Evolutionary conservation across 2,329 filamentous ascomycete genomes (phyloP).

Genomic region (Fusarium guadeloupense): DNA sequence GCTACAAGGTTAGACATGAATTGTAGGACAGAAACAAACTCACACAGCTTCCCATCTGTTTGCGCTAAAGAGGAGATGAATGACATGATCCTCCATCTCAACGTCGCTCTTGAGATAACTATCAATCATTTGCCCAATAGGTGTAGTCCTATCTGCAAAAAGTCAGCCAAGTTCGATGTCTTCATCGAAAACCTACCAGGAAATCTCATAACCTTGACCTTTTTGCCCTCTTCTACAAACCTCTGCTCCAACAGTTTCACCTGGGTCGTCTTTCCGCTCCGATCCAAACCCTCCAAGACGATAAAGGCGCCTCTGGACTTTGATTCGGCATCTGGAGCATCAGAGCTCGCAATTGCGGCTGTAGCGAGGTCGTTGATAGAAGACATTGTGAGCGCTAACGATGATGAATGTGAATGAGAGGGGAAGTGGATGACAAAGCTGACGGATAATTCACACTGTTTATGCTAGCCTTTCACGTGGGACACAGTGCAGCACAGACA

Average conservation of each 20-base stretch:
- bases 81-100: constrained; percentile 85
- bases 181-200: constrained; percentile 56
- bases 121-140: constrained; percentile 89
- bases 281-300: constrained; percentile 87
- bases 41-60: constrained; percentile 84
- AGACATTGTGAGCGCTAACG: constrained; percentile 47
- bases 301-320: constrained; percentile 71
- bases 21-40: constrained; percentile 43
- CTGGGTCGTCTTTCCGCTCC: constrained; percentile 93
- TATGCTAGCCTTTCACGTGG: constrained; percentile 30
- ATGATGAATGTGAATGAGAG: too few species aligned
- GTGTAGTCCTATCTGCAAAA: constrained; percentile 76
- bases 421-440: constrained; percentile 18
- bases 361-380: constrained; percentile 62
- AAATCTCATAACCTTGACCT: constrained; percentile 65
- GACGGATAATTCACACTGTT: constrained; percentile 28
- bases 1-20: constrained; percentile 46
- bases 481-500: constrained; percentile 18
- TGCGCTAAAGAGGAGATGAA: constrained; percentile 89
- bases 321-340: constrained; percentile 2
- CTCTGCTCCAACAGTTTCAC: constrained; percentile 72
- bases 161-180: constrained; percentile 6
- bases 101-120: constrained; percentile 77
- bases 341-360: constrained; percentile 54
- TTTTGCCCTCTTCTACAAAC: constrained; percentile 58